Percentiles rank a stretch among this genome's conserved stretches.
phyloP scores from a whole-genome alignment of 768 basidiomycete genomes.

The Mycena filopes region DNA sequence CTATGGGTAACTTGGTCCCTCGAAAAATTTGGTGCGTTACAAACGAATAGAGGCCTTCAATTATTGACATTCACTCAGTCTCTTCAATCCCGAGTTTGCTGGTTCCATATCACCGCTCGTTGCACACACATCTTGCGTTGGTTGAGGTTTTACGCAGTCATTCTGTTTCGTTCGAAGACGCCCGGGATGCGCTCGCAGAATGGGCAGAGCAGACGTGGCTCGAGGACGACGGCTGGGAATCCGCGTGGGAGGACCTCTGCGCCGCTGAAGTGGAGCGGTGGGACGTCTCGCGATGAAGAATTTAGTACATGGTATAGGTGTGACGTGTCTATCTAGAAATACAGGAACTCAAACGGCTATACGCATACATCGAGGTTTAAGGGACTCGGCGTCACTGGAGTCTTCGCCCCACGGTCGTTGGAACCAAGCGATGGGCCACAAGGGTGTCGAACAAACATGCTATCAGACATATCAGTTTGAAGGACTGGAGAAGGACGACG shows the following conservation, averaged over 20 bases:
- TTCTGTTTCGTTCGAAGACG: constrained; percentile 74
- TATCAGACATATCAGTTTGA: background rate
- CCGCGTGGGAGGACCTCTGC: constrained; percentile 83
- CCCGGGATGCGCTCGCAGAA: constrained; percentile 66
- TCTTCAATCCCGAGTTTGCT: constrained; percentile 21
- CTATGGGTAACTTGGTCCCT: constrained; percentile 88
- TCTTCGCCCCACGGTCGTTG: constrained; percentile 13
- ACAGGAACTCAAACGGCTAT: constrained; percentile 22
- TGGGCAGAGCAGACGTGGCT: constrained; percentile 81
- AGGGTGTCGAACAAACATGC: constrained; percentile 34
- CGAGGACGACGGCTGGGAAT: constrained; percentile 75
- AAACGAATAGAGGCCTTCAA: background rate
- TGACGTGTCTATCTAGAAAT: constrained; percentile 9
- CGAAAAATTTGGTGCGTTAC: constrained; percentile 74
- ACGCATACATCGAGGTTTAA: constrained; percentile 31
- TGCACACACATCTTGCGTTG: constrained; percentile 33
- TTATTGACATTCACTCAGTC: constrained; percentile 13
- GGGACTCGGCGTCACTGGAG: background rate
- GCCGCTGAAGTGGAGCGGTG: constrained; percentile 36
- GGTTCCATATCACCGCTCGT: constrained; percentile 43
- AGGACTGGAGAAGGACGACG: background rate
- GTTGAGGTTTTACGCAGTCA: constrained; percentile 69
- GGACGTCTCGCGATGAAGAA: constrained; percentile 1
- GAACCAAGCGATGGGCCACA: constrained; percentile 37
- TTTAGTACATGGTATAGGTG: too few species aligned